Evolutionary conservation across 805 yeast genomes (phyloP).

Genomic region (Metschnikowia noctiluminum): DNA sequence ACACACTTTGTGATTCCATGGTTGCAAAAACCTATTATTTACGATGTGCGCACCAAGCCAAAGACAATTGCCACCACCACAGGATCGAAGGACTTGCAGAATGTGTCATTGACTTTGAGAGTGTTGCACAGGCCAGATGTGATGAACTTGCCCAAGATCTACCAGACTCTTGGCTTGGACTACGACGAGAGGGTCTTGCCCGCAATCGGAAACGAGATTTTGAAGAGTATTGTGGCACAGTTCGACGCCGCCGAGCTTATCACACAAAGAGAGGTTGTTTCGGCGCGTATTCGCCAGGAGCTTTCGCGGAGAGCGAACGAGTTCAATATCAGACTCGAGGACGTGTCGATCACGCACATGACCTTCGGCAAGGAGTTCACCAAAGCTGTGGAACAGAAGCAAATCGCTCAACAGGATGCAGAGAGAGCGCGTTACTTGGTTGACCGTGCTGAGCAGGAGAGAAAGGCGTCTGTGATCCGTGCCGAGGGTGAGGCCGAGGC

Average conservation of each 20-base stretch:
- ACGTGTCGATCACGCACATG: constrained; percentile 96
- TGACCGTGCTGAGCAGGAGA: constrained; percentile 95
- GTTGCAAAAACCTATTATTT: constrained; percentile 88
- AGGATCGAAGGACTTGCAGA: constrained; percentile 96
- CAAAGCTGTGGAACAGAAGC: constrained; percentile 97
- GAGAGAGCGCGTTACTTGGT: constrained; percentile 85
- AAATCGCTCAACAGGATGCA: constrained; percentile 99
- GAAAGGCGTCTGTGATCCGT: constrained; percentile 89
- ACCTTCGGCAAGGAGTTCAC: constrained; percentile 96
- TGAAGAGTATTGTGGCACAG: constrained; percentile 87
- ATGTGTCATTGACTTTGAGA: constrained; percentile 88
- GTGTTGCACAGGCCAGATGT: constrained; percentile 95
- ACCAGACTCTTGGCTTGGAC: constrained; percentile 88
- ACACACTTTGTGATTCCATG: constrained; percentile 95
- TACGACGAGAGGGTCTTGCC: constrained; percentile 94
- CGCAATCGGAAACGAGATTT: constrained; percentile 87
- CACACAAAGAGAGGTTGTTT: constrained; percentile 94
- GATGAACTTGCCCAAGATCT: constrained; percentile 72
- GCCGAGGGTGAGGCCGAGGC: constrained; percentile 99
- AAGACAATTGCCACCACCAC: constrained; percentile 93
- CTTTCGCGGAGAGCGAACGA: constrained; percentile 78
- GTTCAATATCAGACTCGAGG: constrained; percentile 89
- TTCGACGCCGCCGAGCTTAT: constrained; percentile 95
- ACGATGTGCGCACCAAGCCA: constrained; percentile 96
- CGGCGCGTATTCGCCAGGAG: constrained; percentile 84